Evolutionary conservation across 1,284 basidiomycete species (phyloP), one percentile per base, ranked within the genome.

Genomic region (Trichosporon sp.): DNA sequence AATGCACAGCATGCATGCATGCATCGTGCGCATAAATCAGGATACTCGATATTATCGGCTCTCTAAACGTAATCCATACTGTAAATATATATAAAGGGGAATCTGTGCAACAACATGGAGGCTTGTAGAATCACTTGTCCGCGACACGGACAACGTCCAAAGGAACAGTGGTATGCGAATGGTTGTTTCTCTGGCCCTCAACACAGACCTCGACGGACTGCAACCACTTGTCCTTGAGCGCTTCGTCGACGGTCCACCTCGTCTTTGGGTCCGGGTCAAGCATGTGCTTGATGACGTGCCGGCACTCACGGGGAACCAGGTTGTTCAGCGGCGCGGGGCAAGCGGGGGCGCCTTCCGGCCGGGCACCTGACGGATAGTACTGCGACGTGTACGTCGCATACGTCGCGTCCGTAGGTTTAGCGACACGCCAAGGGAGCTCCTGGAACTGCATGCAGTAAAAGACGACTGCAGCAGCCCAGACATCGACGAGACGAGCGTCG

Each of bases 401-500:
- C 11, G 96, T 89, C 5, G 89, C 85, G 80, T 99, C 96, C 2
- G 90, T 87, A 43, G 86, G 85, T 82, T 98, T 96, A 43, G 96
- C 96, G 11, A 94, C 93, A 70, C 96, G 91, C 96, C 97, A 99
- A 0, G 96, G 95, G 68, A 98, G 88, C 83, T 98, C 95, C 82
- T 94, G 92, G 86, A 96, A 96, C 85, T 96, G 93, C 83, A 98
- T 90, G 87, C 96, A 98, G 86, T 99, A 99, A 85, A 97, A 98
- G 74, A 99, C 96, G 75, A 99, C 90, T 11, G 92, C 96, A 68
- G 92, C 92, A 0, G 96, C 96, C 96, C 96, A 99, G 68, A 99
- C 93, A 80, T 99, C 96, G 75, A 99, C 96, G 2, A 96, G 88
- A 35, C 96, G 90, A 1, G 96, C 97, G 79, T 99, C 96, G 83